Base-by-base conservation (phyloP, 2,329 filamentous ascomycete species). In the Cyanodermella asteris region DNA sequence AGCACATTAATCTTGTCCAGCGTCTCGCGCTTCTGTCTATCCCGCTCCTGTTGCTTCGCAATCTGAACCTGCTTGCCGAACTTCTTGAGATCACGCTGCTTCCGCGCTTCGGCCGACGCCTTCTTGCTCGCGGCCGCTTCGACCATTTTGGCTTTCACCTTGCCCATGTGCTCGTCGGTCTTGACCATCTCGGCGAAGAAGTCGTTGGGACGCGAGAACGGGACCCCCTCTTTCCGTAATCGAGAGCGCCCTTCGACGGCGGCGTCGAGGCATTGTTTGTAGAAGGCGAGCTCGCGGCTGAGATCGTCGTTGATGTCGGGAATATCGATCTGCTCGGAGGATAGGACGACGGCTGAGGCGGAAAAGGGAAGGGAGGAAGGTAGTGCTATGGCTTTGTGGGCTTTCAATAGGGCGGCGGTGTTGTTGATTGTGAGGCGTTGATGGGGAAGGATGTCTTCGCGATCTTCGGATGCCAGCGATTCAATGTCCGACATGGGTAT, bases 171-270 rank as follows among this genome's bases (percentile, higher is more conserved):
- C 41, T 90, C 84, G 46, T 97, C 87, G 42, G 73, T 78, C 66
- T 94, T 94, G 42, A 93, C 72, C 82, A 94, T 97, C 60, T 97
- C 87, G 22, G 87, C 87, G 41, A 97, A 97, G 55, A 91, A 97
- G 53, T 97, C 87, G 28, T 67, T 72, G 4, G 87, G 87, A 7
- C 87, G 66, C 15, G 78, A 73, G 53, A 97, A 97, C 5, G 76
- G 66, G 1, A 84, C 63, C 6, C 73, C 73, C 49, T 93, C 84
- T 34, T 73, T 71, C 43, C 76, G 73, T 13, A 97, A 61, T 32
- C 71, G 55, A n/a, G 55, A 48, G 28, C 84, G 73, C 3, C 68
- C 87, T 31, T 66, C 55, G 35, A 71, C 65, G 4, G 73, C 80
- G 1, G 80, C 80, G 18, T 76, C 69, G 19, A 91, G 65, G 23